Evolutionary conservation across 139 green algal genomes (phyloP), one percentile per base, ranked within the genome.

Genomic region (Chlorella sp.): DNA sequence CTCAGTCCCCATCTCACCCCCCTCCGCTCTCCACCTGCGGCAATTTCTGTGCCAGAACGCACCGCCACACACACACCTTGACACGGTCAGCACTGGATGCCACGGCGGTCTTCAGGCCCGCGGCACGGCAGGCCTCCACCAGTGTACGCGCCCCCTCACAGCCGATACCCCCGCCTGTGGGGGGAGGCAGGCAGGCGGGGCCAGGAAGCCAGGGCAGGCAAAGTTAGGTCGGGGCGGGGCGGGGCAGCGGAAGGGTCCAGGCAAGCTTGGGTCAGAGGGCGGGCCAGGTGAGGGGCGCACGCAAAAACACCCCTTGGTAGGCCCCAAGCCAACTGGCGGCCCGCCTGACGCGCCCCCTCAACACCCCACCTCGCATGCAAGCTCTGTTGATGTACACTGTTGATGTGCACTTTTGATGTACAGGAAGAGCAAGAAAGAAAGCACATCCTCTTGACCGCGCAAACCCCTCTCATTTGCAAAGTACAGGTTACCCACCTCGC

Each of bases 61-160:
- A n/a, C 48, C 9, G 48, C 48, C 48, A n/a, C 48, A 9, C 48
- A 57, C 48, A 9, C 73, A 97, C 94, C 91, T 97, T 97, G 11
- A 97, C 92, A 26, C 86, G 91, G 81, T 97, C 95, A 5, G 95
- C 95, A 76, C 94, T 97, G 42, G 94, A 95, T 2, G 95, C 95
- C 18, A 97, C 92, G 5, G 95, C 95, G 1, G 89, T 93, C 36
- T 94, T 94, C 40, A 97, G 64, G 32, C 95, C 95, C 32, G 95
- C 95, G 12, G 75, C 91, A 0, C 90, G 87, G 66, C 95, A 97
- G 26, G 91, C 86, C 36, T 83, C 80, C 77, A 97, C 92, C 1
- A 97, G 89, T n/a, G 95, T 78, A 30, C 93, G 83, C 16, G 95
- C 95, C 11, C 95, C 95, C 89, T 85, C 36, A 78, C 81, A 91